Evolutionary conservation across 331 rosid species (phyloP), one percentile per base, ranked within the genome.

Genomic region (Arachis monticola): DNA sequence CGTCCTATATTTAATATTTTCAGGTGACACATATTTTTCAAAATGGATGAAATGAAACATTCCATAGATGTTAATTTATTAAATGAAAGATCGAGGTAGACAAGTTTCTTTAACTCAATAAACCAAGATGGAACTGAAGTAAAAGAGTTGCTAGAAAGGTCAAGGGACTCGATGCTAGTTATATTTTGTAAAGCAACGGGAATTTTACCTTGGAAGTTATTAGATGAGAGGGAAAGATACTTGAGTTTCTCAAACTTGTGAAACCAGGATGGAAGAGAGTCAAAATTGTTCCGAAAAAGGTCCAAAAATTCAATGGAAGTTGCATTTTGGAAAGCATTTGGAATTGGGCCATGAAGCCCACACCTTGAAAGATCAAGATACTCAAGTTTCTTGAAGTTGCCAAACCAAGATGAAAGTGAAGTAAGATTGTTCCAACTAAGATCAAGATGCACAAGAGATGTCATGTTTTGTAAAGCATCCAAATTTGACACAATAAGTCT

Each of bases 41-140:
- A 6, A 27, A 79, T 57, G 22, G 75, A 79, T 35, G 73, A 3
- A 4, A 73, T n/a, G 55, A 64, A 73, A 53, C 10, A 31, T 9
- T 14, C 48, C 0, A 5, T 10, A 0, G 5, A 40, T 2, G 4
- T 8, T 47, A 17, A 0, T 45, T 52, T 4, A 56, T 68, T 77
- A 0, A 0, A 1, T 0, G 22, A 2, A 11, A 79, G 81, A 14
- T 60, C 1, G 6, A 83, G 62, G 8, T 6, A 0, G 2, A 13
- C 12, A 11, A 83, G 82, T 30, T 0, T 38, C 35, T 35, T 60
- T 8, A 83, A 12, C 30, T 17, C 38, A 46, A 9, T 41, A 55
- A 83, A 3, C 84, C 80, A 80, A 8, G 60, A 42, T 30, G 82
- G 87, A 30, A 83, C n/a, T 17, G 82, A 72, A 68, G 8, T 45